These are phyloP conservation scores for Tanacetum coccineum DNA, from an alignment of 129 eudicot genomes.

Conservation along the genomic window DNA sequence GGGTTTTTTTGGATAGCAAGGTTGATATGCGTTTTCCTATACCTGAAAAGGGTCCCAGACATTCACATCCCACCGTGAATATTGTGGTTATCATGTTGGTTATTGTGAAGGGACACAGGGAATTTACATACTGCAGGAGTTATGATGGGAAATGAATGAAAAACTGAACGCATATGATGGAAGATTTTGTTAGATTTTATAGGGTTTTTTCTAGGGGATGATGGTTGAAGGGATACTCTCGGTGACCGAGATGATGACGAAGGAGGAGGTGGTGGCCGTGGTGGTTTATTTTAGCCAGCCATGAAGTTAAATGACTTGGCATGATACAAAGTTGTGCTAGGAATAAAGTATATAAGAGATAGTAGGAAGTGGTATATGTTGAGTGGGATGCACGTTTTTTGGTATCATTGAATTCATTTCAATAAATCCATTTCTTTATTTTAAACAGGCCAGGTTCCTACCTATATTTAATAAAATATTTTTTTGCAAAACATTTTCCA, in stretches of 20 bases:
- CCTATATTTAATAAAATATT: no score
- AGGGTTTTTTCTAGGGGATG: slow-evolving; percentile 49
- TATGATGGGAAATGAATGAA: slow-evolving; percentile 76
- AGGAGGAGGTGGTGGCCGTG: no score
- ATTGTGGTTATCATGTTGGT: slow-evolving; percentile 45
- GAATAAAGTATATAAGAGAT: slow-evolving; percentile 22
- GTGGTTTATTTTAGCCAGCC: slow-evolving; percentile 33
- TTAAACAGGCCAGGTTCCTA: no score
- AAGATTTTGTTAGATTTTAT: no score
- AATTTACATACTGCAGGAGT: slow-evolving; percentile 72
- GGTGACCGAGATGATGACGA: no score
- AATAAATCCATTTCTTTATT: slow-evolving; percentile 12
- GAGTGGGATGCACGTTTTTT: slow-evolving; percentile 39
- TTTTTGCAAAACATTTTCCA: no score
- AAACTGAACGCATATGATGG: slow-evolving; percentile 54
- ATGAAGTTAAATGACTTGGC: slow-evolving; percentile 19
- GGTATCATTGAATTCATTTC: slow-evolving; percentile 27
- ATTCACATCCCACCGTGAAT: slow-evolving; percentile 71
- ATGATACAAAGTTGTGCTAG: slow-evolving; percentile 18
- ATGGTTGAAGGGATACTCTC: slow-evolving; percentile 43
- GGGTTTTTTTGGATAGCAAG: slow-evolving; percentile 83
- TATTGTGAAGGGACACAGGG: slow-evolving; percentile 48
- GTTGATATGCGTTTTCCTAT: slow-evolving; percentile 64
- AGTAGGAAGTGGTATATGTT: not conserved
- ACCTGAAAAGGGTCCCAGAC: slow-evolving; percentile 83